phyloP scores from a whole-genome alignment of 768 basidiomycete species.

The Butyriboletus loyo region DNA sequence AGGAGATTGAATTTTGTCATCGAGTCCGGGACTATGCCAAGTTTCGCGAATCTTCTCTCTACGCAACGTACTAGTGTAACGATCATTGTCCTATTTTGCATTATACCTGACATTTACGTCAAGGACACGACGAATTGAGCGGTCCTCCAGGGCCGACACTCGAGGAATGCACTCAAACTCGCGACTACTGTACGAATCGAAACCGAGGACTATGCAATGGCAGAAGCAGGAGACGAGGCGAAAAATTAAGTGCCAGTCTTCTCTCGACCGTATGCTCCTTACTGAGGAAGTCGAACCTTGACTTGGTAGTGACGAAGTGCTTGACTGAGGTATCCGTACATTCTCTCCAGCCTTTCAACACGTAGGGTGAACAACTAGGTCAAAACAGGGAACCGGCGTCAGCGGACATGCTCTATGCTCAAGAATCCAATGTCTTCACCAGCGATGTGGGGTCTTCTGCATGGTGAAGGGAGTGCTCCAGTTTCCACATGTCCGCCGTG shows the following conservation, averaged over 20 bases:
- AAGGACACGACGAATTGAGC: not conserved
- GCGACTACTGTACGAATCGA: not conserved
- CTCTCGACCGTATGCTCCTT: not conserved
- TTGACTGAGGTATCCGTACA: constrained; percentile 21
- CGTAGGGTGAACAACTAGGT: constrained; percentile 15
- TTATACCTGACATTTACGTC: not conserved
- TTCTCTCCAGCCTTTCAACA: constrained; percentile 10
- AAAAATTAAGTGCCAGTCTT: not conserved
- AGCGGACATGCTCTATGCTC: not conserved
- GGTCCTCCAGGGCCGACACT: not conserved
- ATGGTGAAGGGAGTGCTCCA: constrained; percentile 8
- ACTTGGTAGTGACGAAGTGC: constrained; percentile 23
- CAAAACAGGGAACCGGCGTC: not conserved
- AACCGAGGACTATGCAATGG: not conserved
- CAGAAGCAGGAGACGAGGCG: not conserved
- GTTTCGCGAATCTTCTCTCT: not conserved
- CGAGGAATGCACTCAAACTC: not conserved
- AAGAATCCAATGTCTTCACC: not conserved
- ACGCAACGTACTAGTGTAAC: not conserved
- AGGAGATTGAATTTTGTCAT: not conserved
- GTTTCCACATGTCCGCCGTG: constrained; percentile 14
- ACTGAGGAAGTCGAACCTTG: constrained; percentile 13
- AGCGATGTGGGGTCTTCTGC: constrained; percentile 11
- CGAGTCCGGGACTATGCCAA: not conserved
- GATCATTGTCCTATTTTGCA: not conserved